Conservation (phyloP, 2,329 filamentous ascomycete species). For the Claviceps sorghi region DNA sequence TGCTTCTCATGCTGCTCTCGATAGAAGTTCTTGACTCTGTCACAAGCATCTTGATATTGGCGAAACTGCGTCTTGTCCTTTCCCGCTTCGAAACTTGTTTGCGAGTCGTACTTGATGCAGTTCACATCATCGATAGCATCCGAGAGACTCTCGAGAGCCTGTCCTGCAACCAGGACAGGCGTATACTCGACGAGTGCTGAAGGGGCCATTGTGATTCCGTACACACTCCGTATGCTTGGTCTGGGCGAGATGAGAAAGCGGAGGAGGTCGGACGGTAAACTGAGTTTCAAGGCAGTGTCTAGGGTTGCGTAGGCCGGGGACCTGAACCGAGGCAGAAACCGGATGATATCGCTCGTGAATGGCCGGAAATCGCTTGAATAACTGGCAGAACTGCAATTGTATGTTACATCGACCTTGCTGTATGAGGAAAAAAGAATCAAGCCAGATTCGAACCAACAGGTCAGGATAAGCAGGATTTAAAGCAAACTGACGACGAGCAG, state of each 20-base stretch:
- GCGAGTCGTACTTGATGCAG: constrained; percentile 31
- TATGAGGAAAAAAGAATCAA: background rate
- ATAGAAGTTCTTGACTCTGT: constrained; percentile 80
- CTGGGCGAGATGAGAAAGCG: background rate
- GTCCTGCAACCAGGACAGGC: constrained; percentile 8
- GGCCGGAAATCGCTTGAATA: background rate
- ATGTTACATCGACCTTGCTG: background rate
- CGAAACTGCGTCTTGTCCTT: constrained; percentile 74
- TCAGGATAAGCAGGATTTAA: no score
- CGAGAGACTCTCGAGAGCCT: constrained; percentile 33
- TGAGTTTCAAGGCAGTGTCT: background rate
- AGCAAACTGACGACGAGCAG: no score
- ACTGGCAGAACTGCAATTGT: background rate
- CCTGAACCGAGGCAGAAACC: background rate
- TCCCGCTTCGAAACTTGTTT: constrained; percentile 53
- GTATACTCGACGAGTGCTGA: constrained; percentile 11
- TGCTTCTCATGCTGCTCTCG: constrained; percentile 56
- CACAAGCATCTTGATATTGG: constrained; percentile 70
- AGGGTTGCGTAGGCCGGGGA: background rate
- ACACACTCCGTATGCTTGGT: background rate
- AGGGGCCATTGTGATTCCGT: constrained; percentile 13
- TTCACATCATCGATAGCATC: constrained; percentile 38
- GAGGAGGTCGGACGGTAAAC: background rate
- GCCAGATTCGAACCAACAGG: no score
- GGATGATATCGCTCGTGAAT: background rate